Evolutionary conservation across 176 grass and related monocot genomes (phyloP), one percentile per base, ranked within the genome.

Genomic region (Aegilops umbellulata): DNA sequence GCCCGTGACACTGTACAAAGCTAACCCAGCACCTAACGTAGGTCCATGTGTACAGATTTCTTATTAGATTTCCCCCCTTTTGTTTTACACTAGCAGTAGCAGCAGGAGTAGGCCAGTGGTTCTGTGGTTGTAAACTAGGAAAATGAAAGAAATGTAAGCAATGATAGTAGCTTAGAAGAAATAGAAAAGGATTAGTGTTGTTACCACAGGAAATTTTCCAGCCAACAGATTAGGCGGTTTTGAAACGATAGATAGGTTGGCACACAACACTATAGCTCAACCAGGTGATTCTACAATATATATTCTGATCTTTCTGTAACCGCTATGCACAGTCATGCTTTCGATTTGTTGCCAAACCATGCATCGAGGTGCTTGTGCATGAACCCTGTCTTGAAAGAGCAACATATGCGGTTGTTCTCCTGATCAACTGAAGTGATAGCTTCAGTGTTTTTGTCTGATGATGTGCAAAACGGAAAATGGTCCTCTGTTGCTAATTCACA

Each of bases 21-120:
- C 93, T 95, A 88, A 69, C 82, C 67, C 84, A 9, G 80, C 42
- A 81, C 20, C 49, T 74, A 62, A 17, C 35, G 15, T 86, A 81
- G 60, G 92, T 65, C 31, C 31, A 74, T 53, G 19, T 91, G 91
- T 94, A 96, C 82, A 96, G 63, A 85, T 83, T 63, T 42, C 27
- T 68, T 51, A 67, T 41, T 79, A 83, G 46, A 67, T 81, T 88
- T 63, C 20, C 35, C 47, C 5, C 15, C 30, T 32, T 47, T 60
- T 86, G 76, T 89, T 58, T 46, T 86, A 94, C 60, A 91, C 80
- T 85, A 87, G 46, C 51, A 86, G 53, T 70, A 82, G 70, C 42
- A 67, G 65, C 39, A 86, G 83, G 62, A 81, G 74, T 91, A 94
- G 83, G n/a, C 67, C 42, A 72, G 44, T 24, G 66, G 26, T 87